Percentiles rank a stretch among this genome's conserved stretches.
These are phyloP conservation scores for Magnusiomyces paraingens DNA, from an alignment of 1,139 yeast species.

Conservation along the genomic window DNA sequence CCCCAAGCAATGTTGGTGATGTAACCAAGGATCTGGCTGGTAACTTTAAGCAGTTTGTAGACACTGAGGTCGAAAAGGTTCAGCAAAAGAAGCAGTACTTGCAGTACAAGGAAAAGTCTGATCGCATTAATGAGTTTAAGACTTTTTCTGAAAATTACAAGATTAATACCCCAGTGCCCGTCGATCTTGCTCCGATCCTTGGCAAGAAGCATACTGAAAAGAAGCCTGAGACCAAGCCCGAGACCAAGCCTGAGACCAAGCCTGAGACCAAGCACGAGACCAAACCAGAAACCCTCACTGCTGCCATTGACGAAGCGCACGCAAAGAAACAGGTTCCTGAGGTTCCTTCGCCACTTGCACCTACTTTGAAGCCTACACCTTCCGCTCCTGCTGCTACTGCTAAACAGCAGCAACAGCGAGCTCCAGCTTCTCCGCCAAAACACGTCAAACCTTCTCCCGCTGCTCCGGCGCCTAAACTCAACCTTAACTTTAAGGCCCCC, in stretches of 20 bases:
- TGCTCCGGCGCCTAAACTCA: constrained; percentile 24
- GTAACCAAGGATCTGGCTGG: constrained; percentile 32
- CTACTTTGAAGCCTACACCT: constrained; percentile 2
- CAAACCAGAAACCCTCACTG: constrained; percentile 7
- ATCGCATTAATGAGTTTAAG: constrained; percentile 57
- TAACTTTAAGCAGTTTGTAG: constrained; percentile 33
- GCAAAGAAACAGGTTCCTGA: constrained; percentile 8
- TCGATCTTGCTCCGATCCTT: constrained; percentile 68
- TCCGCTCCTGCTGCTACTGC: constrained; percentile 5
- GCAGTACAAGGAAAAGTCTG: constrained; percentile 41
- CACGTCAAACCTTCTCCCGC: constrained; percentile 13
- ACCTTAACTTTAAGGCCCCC: constrained; percentile 51
- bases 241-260: constrained; percentile 17
- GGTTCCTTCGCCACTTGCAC: constrained; percentile 15
- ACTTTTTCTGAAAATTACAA: constrained; percentile 81
- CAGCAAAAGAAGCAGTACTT: constrained; percentile 28
- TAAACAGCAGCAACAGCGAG: neutral
- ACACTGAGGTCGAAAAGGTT: constrained; percentile 30
- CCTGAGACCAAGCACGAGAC: constrained; percentile 17
- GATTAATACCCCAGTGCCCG: constrained; percentile 49
- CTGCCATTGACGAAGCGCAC: constrained; percentile 14
- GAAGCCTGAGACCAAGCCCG: constrained; percentile 17
- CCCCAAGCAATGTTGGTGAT: constrained; percentile 5
- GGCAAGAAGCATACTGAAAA: constrained; percentile 45
- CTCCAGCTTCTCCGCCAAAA: constrained; percentile 10